These are phyloP conservation scores for Pichia californica DNA, from an alignment of 805 yeast genomes.

Conservation along the genomic window DNA sequence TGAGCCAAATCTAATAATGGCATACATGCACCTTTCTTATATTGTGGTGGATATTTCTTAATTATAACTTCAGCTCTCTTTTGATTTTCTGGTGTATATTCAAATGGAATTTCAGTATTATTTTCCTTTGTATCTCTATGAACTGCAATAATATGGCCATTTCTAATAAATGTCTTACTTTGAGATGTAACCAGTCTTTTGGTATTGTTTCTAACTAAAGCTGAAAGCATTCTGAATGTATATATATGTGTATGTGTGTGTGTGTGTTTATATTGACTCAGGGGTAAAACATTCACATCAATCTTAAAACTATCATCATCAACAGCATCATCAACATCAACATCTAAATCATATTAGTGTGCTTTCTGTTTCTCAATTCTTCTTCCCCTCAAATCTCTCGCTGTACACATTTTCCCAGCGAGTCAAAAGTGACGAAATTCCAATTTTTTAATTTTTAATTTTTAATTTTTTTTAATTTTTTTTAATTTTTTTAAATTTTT, in stretches of 20 bases:
- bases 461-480: no score
- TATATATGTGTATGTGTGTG: background rate
- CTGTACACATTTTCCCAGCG: no score
- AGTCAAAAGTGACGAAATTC: no score
- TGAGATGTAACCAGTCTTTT: constrained; percentile 1
- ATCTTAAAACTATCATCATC: no score
- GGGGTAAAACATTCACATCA: no score
- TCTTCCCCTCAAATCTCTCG: no score
- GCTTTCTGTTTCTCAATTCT: no score
- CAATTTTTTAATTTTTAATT: no score
- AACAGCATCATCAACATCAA: no score
- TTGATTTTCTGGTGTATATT: constrained; percentile 59
- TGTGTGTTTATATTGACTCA: background rate
- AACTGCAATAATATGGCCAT: constrained; percentile 39
- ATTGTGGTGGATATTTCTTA: constrained; percentile 77
- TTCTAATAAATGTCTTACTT: constrained; percentile 14
- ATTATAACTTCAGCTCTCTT: constrained; percentile 66
- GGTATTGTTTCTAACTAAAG: constrained; percentile 6
- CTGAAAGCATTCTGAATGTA: background rate
- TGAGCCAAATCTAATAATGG: constrained; percentile 82
- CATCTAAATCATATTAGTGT: no score
- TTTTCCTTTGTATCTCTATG: constrained; percentile 70
- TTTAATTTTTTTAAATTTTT: no score
- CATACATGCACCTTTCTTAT: constrained; percentile 85
- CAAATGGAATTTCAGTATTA: constrained; percentile 64